Evolutionary conservation across 1,284 basidiomycete species (phyloP), one percentile per base, ranked within the genome.

Genomic region (Malassezia restricta): DNA sequence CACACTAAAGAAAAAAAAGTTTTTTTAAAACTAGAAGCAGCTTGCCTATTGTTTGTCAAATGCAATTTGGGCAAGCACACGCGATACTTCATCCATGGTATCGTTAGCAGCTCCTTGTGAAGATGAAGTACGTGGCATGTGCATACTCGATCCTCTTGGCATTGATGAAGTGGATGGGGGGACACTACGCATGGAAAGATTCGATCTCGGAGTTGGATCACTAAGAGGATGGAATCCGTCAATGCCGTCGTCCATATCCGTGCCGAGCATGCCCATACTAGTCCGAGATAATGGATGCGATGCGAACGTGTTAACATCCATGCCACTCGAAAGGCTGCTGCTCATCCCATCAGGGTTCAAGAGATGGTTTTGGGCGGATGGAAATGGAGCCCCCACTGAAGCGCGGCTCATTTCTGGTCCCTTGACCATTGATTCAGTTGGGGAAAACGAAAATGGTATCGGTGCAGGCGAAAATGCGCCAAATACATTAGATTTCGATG

Each of bases 31-130:
- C 33, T 5, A 28, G 24, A 30, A 33, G 33, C 4, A 28, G 32
- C 29, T 24, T 33, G 24, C 8, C 11, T 43, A 66, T 7, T 54
- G 44, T 11, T 64, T 57, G 40, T 67, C 65, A 43, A 67, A 67
- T 15, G 65, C 63, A 39, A 69, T 61, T 45, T 69, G 66, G 4
- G 65, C 65, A 12, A 71, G 50, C 28, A 67, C 62, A 1, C 68
- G 65, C 32, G 65, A 63, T 24, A 71, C 67, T 42, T 71, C 68
- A 43, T 71, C 67, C 59, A 67, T 65, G 6, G 66, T 66, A 20
- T 60, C 47, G 42, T 42, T 55, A 50, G 39, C 57, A 43, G 49
- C 40, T 11, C 40, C 41, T 11, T 24, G 27, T 15, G 42, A 42
- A 5, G 40, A 32, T 9, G 40, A 28, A n/a, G 24, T 39, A 33